A percentile compares a stretch with the other conserved stretches of the same genome.
Conservation (phyloP, 2,329 filamentous ascomycete species). For the Myrmaecium sp. region DNA sequence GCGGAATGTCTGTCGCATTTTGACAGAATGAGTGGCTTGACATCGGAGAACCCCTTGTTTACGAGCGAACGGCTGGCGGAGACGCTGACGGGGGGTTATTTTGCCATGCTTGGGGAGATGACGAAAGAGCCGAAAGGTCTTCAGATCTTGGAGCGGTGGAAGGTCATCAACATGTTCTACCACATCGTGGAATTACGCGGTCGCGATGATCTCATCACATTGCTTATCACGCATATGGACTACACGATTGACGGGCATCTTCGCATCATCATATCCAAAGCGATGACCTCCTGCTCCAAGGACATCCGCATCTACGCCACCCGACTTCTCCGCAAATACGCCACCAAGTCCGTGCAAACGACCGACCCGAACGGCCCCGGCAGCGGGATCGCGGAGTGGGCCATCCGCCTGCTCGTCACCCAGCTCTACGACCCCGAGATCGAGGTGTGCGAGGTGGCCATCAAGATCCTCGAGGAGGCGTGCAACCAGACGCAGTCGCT, state of each 20-base stretch:
- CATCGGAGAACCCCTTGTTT: conserved; percentile 77
- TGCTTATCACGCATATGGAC: conserved; percentile 80
- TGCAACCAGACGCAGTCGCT: conserved; percentile 84
- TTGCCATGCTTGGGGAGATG: conserved; percentile 75
- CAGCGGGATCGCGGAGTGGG: conserved; percentile 75
- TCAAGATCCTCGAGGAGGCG: conserved; percentile 93
- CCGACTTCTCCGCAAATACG: conserved; percentile 73
- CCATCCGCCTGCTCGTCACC: conserved; percentile 90
- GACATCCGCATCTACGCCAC: conserved; percentile 83
- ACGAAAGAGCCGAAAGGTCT: conserved; percentile 71
- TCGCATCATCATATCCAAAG: conserved; percentile 81
- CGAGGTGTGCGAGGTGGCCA: conserved; percentile 86
- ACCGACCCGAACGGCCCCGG: conserved; percentile 17
- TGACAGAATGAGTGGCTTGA: conserved; percentile 59
- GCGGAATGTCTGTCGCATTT: conserved; percentile 92
- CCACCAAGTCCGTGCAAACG: conserved; percentile 38
- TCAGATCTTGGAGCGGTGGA: conserved; percentile 85
- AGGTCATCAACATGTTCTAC: conserved; percentile 99
- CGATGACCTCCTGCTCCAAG: conserved; percentile 79
- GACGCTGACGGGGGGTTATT: conserved; percentile 83
- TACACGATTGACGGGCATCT: conserved; percentile 75
- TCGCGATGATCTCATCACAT: conserved; percentile 77
- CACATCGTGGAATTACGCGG: conserved; percentile 87
- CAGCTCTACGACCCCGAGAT: conserved; percentile 96
- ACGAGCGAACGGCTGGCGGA: conserved; percentile 69